Evolutionary conservation across 78 protist species (phyloP).

Genomic region (Thecamonas trahens): DNA sequence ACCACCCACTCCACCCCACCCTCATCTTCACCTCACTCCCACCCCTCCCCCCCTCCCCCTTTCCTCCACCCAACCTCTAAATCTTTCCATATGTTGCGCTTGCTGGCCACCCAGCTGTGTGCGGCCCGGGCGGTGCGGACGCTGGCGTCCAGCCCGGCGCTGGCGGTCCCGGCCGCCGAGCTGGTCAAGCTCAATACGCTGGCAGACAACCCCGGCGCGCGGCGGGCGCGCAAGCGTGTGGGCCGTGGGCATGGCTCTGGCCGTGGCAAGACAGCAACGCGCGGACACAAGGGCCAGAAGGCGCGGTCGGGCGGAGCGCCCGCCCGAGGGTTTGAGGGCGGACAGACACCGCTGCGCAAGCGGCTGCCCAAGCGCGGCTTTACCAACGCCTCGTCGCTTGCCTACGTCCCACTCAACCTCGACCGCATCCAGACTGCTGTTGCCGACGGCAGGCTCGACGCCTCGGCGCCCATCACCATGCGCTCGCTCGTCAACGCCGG

Average conservation of each 20-base stretch:
- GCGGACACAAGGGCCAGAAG: slow-evolving; percentile 78
- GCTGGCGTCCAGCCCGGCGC: too few species aligned
- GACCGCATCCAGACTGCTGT: background rate
- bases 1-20: too few species aligned
- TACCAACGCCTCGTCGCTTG: slow-evolving; percentile 18
- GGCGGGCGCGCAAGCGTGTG: slow-evolving; percentile 33
- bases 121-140: too few species aligned
- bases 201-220: too few species aligned
- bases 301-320: slow-evolving; percentile 55
- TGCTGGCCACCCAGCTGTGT: too few species aligned
- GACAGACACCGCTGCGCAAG: slow-evolving; percentile 68
- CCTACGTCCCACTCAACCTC: slow-evolving; percentile 1
- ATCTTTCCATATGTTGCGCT: too few species aligned
- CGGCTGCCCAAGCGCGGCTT: slow-evolving; percentile 61
- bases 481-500: background rate
- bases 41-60: too few species aligned
- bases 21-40: too few species aligned
- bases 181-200: too few species aligned
- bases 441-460: slow-evolving; percentile 8
- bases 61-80: too few species aligned
- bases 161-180: too few species aligned
- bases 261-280: slow-evolving; percentile 52
- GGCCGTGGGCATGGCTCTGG: slow-evolving; percentile 78
- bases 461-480: background rate
- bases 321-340: slow-evolving; percentile 68